Evolutionary conservation across 1,284 basidiomycete species (phyloP), one percentile per base, ranked within the genome.

Genomic region (Sanguinoderma infundibulare): DNA sequence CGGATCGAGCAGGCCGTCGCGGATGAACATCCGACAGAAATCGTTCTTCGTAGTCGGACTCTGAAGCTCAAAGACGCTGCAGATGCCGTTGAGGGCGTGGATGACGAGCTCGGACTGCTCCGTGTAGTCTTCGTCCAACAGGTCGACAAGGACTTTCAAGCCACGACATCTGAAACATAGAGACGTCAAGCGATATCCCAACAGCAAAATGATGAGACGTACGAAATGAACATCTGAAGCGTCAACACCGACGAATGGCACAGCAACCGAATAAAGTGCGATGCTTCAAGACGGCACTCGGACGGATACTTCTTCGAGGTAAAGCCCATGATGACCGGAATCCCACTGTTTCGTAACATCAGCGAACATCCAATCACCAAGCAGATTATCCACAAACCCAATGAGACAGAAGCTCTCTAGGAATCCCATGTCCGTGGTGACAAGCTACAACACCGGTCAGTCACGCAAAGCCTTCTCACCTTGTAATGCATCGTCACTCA

Each of bases 191-290:
- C 35, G n/a, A 12, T 10, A 22, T n/a, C 3, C 5, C 30, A 20
- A 34, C 28, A 0, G 22, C 22, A 17, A 15, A 22, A 35, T 44
- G 2, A 38, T 32, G 22, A 17, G 7, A 85, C 92, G 64, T 72
- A 95, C 90, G 94, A 94, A 68, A 98, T 97, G 77, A 98, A 98
- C 96, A 98, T 98, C 74, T 98, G 96, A 47, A 98, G 78, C 14
- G 97, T 98, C 63, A 98, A 78, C 5, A 95, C 90, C 5, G 95
- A 98, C 0, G 95, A 92, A 64, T 96, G 95, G 69, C 95, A 96
- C 49, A 98, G 86, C 30, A 97, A 80, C 50, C 93, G 91, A 59
- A 99, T 93, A 75, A 98, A 98, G 69, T 94, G 90, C 1, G 97
- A 98, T 0, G 96, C 96, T 74, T 98, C 94, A n/a, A 94, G 78